Percentiles rank a stretch among this genome's conserved stretches.
Evolutionary conservation across 2,329 filamentous ascomycete species (phyloP).

Genomic region (Botrytis aclada): DNA sequence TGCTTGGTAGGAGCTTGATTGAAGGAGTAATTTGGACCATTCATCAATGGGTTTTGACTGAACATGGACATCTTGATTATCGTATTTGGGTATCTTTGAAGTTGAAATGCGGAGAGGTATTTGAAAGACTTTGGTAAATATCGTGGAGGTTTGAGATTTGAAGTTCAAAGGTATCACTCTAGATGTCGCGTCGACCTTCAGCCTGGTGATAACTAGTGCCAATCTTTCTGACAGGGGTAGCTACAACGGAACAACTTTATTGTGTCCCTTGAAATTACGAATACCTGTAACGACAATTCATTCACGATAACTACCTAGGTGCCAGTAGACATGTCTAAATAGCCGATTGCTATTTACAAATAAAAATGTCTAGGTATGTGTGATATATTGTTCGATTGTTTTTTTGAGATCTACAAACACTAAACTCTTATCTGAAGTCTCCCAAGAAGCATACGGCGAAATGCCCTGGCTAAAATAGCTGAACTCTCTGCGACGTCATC

Average conservation of each 20-base stretch:
- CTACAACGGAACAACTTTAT: slow-evolving; percentile 13
- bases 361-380: slow-evolving; percentile 16
- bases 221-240: slow-evolving; percentile 32
- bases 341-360: neutral
- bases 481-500: slow-evolving; percentile 57
- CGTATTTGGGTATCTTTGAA: neutral
- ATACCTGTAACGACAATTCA: neutral
- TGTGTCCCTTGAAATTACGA: neutral
- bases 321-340: neutral
- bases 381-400: neutral
- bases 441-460: slow-evolving; percentile 57
- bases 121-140: slow-evolving; percentile 9
- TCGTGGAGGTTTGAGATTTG: slow-evolving; percentile 20
- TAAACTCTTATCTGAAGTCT: slow-evolving; percentile 23
- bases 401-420: neutral
- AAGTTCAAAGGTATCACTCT: slow-evolving; percentile 13
- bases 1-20: slow-evolving; percentile 56
- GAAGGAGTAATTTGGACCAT: slow-evolving; percentile 68
- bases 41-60: slow-evolving; percentile 66
- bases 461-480: slow-evolving; percentile 64
- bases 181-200: slow-evolving; percentile 30
- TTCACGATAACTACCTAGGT: neutral
- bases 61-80: slow-evolving; percentile 59
- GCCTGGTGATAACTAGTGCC: slow-evolving; percentile 26
- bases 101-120: slow-evolving; percentile 11